Percentiles rank a stretch among this genome's conserved stretches.
Evolutionary conservation across 164 flowering plant genomes (phyloP).

Genomic region (Nelumbo lutea): DNA sequence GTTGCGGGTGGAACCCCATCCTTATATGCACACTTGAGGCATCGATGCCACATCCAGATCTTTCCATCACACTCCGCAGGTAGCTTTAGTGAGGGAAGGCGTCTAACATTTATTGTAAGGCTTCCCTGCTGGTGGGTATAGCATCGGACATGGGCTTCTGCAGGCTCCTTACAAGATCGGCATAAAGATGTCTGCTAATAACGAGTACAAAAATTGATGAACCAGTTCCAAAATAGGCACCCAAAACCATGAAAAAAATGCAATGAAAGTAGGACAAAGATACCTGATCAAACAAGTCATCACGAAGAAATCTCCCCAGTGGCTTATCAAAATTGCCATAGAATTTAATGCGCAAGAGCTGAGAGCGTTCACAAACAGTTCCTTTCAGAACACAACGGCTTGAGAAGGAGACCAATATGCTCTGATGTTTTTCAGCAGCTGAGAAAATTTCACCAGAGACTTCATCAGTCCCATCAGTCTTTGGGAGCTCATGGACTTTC

Average conservation of each 20-base stretch:
- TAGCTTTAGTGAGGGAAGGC: slow-evolving; percentile 52
- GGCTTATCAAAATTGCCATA: slow-evolving; percentile 93
- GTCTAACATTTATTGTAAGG: slow-evolving; percentile 71
- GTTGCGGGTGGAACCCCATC: slow-evolving; percentile 93
- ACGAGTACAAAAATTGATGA: neutral
- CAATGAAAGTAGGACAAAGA: neutral
- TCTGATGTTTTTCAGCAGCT: slow-evolving; percentile 65
- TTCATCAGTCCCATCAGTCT: slow-evolving; percentile 30
- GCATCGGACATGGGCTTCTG: slow-evolving; percentile 79
- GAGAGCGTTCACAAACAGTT: slow-evolving; percentile 81
- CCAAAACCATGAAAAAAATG: neutral
- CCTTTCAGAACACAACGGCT: slow-evolving; percentile 69
- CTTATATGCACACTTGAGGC: slow-evolving; percentile 65
- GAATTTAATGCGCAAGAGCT: slow-evolving; percentile 77
- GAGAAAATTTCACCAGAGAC: slow-evolving; percentile 46
- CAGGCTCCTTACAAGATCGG: slow-evolving; percentile 59
- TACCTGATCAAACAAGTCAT: slow-evolving; percentile 89
- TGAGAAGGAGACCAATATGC: slow-evolving; percentile 83
- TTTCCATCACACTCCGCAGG: slow-evolving; percentile 89
- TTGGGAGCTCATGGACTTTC: slow-evolving; percentile 21
- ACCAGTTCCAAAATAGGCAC: neutral
- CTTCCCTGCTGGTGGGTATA: slow-evolving; percentile 87
- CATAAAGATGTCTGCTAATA: slow-evolving; percentile 56
- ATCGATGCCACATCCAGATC: slow-evolving; percentile 99
- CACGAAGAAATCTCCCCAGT: slow-evolving; percentile 78